phyloP scores from a whole-genome alignment of 2,329 filamentous ascomycete genomes.

The Didymella exigua region DNA sequence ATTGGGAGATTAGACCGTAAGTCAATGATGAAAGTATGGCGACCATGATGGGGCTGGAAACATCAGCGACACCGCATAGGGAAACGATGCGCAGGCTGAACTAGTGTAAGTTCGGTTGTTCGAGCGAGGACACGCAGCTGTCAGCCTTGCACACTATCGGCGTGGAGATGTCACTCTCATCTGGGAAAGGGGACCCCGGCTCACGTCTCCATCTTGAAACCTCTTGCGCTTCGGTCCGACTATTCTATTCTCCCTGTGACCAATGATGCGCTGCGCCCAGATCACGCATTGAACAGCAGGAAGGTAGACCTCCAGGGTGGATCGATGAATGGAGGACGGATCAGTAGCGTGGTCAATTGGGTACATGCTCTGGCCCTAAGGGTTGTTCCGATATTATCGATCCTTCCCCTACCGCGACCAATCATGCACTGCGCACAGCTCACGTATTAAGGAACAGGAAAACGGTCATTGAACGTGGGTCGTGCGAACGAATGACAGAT shows the following conservation, averaged over 20 bases:
- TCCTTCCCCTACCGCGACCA: too few species aligned
- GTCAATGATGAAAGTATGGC: slow-evolving; percentile 17
- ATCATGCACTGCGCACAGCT: too few species aligned
- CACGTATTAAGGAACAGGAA: too few species aligned
- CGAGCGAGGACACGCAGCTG: slow-evolving; percentile 2
- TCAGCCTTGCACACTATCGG: neutral
- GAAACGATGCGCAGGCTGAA: slow-evolving; percentile 10
- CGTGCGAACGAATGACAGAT: too few species aligned
- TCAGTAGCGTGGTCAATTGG: neutral
- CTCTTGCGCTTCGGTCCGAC: slow-evolving; percentile 9
- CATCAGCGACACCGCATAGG: neutral
- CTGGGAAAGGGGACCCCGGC: neutral
- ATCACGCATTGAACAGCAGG: neutral
- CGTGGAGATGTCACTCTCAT: neutral
- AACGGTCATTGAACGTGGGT: too few species aligned
- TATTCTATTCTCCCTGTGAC: neutral
- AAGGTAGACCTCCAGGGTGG: neutral
- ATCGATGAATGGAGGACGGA: neutral
- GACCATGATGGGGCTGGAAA: slow-evolving; percentile 19
- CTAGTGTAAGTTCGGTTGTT: slow-evolving; percentile 17
- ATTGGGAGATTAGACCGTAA: slow-evolving; percentile 9
- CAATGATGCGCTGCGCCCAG: neutral
- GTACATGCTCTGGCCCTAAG: neutral
- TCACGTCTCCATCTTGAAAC: slow-evolving; percentile 3
- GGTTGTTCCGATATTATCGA: neutral